Percentiles rank a stretch among this genome's conserved stretches.
Evolutionary conservation across 441 rosid species (phyloP).

Genomic region (Metrosideros polymorpha): DNA sequence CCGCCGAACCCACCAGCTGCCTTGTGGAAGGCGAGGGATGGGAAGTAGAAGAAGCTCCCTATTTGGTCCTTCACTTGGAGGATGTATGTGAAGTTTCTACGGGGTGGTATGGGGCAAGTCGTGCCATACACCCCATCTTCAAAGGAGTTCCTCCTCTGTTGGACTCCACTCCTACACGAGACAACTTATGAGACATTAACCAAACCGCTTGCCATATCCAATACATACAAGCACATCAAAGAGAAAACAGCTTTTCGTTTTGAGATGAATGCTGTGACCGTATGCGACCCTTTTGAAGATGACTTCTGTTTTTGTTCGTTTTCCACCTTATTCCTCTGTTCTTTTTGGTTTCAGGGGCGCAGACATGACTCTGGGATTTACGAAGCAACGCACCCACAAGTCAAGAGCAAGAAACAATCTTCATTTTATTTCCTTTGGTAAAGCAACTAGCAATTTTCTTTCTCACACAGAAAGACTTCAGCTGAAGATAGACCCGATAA

Average conservation of each 20-base stretch:
- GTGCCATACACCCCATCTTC: constrained; percentile 13
- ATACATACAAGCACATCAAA: neutral
- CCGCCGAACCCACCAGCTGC: constrained; percentile 12
- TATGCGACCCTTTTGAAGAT: neutral
- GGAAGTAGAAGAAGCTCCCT: constrained; percentile 17
- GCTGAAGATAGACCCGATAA: too few species aligned
- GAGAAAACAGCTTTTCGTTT: neutral
- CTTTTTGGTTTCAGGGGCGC: neutral
- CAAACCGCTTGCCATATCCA: neutral
- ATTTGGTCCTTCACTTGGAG: constrained; percentile 12
- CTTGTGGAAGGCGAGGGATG: constrained; percentile 15
- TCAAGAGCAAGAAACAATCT: too few species aligned
- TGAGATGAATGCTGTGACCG: neutral
- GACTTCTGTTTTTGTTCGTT: neutral
- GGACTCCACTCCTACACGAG: constrained; percentile 8
- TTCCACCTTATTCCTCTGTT: neutral
- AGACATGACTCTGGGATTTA: too few species aligned
- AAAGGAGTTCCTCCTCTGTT: constrained; percentile 15
- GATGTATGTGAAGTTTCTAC: constrained; percentile 12
- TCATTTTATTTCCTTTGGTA: too few species aligned
- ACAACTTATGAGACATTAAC: neutral
- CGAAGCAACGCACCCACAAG: too few species aligned
- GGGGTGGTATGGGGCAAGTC: constrained; percentile 15
- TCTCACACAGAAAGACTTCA: too few species aligned
- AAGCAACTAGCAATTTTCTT: too few species aligned